These are phyloP conservation scores for Exophiala spinifera DNA, from an alignment of 2,329 filamentous ascomycete genomes.

Conservation along the genomic window DNA sequence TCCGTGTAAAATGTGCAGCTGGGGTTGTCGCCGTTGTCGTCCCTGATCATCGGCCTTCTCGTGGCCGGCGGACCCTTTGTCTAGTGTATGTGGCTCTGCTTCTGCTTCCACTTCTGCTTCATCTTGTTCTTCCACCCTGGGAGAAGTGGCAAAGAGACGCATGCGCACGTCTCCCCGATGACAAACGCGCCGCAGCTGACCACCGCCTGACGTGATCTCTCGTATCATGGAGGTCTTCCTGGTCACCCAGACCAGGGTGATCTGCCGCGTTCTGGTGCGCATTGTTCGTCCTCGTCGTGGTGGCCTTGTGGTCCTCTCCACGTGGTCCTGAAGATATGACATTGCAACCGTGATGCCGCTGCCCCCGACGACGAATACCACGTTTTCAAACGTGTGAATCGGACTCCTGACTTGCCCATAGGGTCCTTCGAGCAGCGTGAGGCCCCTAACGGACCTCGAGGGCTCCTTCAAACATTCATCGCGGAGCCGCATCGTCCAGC, in stretches of 20 bases:
- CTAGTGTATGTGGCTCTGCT: background rate
- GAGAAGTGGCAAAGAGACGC: slow-evolving; percentile 9
- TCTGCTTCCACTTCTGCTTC: slow-evolving; percentile 6
- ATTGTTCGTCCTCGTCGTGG: too few relatives aligned
- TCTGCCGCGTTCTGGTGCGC: slow-evolving; percentile 29
- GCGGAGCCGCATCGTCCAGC: slow-evolving; percentile 49
- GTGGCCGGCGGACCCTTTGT: too few relatives aligned
- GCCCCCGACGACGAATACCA: slow-evolving; percentile 46
- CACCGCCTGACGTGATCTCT: too few relatives aligned
- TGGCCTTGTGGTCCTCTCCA: too few relatives aligned
- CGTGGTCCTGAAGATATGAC: slow-evolving; percentile 36
- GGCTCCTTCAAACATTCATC: slow-evolving; percentile 29
- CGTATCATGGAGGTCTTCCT: slow-evolving; percentile 33
- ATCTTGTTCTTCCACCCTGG: too few relatives aligned
- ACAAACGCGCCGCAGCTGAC: slow-evolving; percentile 31
- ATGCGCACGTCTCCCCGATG: slow-evolving; percentile 30
- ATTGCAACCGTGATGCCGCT: slow-evolving; percentile 43
- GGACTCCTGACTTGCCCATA: slow-evolving; percentile 46
- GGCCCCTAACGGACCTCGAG: too few relatives aligned
- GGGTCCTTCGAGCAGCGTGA: slow-evolving; percentile 41
- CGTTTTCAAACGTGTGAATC: slow-evolving; percentile 48
- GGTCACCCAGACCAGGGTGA: slow-evolving; percentile 37
- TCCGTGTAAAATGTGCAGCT: slow-evolving; percentile 30
- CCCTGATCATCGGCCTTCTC: too few relatives aligned
- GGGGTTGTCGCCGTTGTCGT: too few relatives aligned